A percentile compares a stretch with the other conserved stretches of the same genome.
Evolutionary conservation across 1,284 basidiomycete genomes (phyloP).

Genomic region (Ustilago esculenta): DNA sequence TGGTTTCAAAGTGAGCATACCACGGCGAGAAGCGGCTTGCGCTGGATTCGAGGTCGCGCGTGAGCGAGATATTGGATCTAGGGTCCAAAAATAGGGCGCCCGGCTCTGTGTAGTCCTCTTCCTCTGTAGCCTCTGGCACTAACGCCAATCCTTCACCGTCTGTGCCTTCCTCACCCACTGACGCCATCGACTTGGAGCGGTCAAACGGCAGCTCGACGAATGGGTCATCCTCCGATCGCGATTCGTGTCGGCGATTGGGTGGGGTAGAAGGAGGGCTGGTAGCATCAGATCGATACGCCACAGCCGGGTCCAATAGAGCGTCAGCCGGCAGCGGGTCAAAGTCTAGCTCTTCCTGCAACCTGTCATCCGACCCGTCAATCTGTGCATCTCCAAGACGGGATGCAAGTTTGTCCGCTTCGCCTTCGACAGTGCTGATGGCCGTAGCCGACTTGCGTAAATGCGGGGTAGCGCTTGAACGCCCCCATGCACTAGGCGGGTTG

Average conservation of each 20-base stretch:
- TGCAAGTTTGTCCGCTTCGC: neutral
- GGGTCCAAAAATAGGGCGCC: slow-evolving; percentile 21
- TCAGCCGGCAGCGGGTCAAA: slow-evolving; percentile 20
- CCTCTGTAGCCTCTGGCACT: neutral
- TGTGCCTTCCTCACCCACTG: neutral
- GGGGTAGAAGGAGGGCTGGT: slow-evolving; percentile 12
- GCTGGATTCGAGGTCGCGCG: slow-evolving; percentile 8
- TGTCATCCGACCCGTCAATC: neutral
- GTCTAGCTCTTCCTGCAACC: neutral
- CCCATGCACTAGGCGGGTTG: slow-evolving; percentile 27
- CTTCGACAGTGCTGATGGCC: neutral
- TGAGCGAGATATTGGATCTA: neutral
- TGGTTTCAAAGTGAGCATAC: slow-evolving; percentile 45
- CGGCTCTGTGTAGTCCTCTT: slow-evolving; percentile 7
- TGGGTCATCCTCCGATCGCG: slow-evolving; percentile 27
- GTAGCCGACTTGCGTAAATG: neutral
- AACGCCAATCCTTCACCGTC: neutral
- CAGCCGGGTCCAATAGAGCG: slow-evolving; percentile 11
- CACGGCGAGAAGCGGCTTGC: slow-evolving; percentile 27
- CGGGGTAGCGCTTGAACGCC: slow-evolving; percentile 1
- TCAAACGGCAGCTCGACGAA: slow-evolving; percentile 31
- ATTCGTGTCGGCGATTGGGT: slow-evolving; percentile 29
- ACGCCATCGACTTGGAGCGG: neutral
- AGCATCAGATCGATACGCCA: slow-evolving; percentile 17
- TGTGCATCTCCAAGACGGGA: neutral